Base-by-base conservation (phyloP, 768 basidiomycete genomes). In the Trametes gibbosa region DNA sequence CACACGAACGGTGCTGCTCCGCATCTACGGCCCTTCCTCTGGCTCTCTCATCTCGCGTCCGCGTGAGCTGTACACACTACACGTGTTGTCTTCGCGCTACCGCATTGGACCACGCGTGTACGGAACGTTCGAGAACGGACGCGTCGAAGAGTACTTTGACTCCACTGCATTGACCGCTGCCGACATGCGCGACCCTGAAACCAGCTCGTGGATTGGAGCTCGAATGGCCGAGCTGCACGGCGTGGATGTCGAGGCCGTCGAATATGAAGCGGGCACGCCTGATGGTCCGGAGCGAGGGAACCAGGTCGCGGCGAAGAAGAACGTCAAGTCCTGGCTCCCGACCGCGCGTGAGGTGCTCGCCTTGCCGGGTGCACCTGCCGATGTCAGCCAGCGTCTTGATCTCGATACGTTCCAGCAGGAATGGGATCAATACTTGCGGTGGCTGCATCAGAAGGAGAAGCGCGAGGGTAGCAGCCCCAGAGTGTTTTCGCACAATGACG, bases 161-260 rank as follows among this genome's bases (percentile, higher is more conserved):
- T 93, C 93, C 16, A 80, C 85, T 34, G 88, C 94, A 2, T 77
- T 98, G 46, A 87, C 84, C 0, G 79, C 90, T 13, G 72, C 80
- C 41, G 92, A 97, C 68, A 78, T 99, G 62, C 83, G 92, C 48
- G 84, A 93, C 65, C 83, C 85, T 16, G 72, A 76, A 59, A 84
- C 87, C 55, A 94, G 91, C 69, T 78, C 85, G 27, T 92, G 90
- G 83, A 93, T 98, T 65, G 95, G 86, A n/a, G 83, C 87, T 21
- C 81, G 96, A 34, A 98, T 98, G 96, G 86, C 93, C 21, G 95
- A 98, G 72, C 81, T 99, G 32, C 97, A 99, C 73, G 85, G 86
- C 24, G 96, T 98, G 47, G 93, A 96, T 67, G 79, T 97, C 51
- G 79, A 81, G 14, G 77, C 79, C 42, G 79, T 98, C 46, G 82